Percentiles rank a stretch among this genome's conserved stretches.
Evolutionary conservation across 176 grass and related monocot genomes (phyloP).

Genomic region (Echinochloa phyllopogon): DNA sequence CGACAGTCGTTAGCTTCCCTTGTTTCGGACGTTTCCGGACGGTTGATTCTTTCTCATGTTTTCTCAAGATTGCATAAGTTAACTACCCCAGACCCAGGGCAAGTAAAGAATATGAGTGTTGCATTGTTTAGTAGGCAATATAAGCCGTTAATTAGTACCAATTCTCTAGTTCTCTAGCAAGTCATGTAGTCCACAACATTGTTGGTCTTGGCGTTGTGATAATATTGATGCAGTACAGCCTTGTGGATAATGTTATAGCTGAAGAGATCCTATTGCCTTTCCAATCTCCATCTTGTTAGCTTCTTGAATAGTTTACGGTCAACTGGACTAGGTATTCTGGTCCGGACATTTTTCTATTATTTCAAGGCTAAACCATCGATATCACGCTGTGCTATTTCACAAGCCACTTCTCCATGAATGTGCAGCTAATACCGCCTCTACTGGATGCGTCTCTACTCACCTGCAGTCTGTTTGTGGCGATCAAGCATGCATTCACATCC

Average conservation of each 20-base stretch:
- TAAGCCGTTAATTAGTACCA: background rate
- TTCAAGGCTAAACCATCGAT: background rate
- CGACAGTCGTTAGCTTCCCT: background rate
- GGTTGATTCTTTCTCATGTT: background rate
- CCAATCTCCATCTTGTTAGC: background rate
- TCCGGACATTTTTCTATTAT: background rate
- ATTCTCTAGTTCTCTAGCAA: background rate
- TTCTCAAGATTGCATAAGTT: background rate
- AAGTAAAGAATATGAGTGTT: constrained; percentile 1
- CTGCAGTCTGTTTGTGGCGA: constrained; percentile 35
- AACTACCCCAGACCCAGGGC: background rate
- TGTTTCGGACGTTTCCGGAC: background rate
- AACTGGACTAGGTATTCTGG: background rate
- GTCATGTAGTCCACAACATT: background rate
- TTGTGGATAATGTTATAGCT: background rate
- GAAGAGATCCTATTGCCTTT: background rate
- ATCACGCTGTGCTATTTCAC: background rate
- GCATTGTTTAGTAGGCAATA: background rate
- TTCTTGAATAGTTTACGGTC: background rate
- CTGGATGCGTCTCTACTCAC: constrained; percentile 58
- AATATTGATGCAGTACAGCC: too few species aligned
- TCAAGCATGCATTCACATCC: constrained; percentile 45
- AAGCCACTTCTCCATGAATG: background rate
- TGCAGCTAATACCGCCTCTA: constrained; percentile 15
- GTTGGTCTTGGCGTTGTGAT: background rate